phyloP scores from a whole-genome alignment of 306 rosid species.

The Rosa lucieae region DNA sequence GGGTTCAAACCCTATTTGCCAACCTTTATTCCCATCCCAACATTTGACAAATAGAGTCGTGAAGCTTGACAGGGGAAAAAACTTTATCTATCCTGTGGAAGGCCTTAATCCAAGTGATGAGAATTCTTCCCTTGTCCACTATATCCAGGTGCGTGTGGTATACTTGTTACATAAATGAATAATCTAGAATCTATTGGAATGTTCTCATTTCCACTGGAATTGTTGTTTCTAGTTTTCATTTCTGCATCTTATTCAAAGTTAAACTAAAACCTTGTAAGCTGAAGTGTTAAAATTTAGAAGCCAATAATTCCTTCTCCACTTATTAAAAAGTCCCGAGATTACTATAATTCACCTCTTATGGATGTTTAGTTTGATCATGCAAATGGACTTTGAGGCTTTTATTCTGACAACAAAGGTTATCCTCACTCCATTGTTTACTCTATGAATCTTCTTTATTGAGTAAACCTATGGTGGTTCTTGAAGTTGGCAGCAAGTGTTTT shows the following conservation, averaged over 20 bases:
- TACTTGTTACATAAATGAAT: conserved; percentile 11
- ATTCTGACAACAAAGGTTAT: not conserved
- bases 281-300: not conserved
- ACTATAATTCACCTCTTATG: not conserved
- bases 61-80: conserved; percentile 71
- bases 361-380: not conserved
- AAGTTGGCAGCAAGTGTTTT: not conserved
- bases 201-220: not conserved
- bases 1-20: conserved; percentile 57
- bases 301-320: not conserved
- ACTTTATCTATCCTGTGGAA: conserved; percentile 68
- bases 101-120: conserved; percentile 87
- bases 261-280: not conserved
- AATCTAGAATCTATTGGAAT: conserved; percentile 10
- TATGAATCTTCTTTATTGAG: not conserved
- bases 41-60: conserved; percentile 71
- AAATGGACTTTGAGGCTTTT: conserved; percentile 1
- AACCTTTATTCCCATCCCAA: conserved; percentile 77
- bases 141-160: conserved; percentile 76
- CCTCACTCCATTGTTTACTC: not conserved
- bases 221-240: not conserved
- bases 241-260: not conserved
- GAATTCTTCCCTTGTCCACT: conserved; percentile 86
- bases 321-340: no score
- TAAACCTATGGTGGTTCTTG: not conserved